Base-by-base conservation (phyloP, 805 yeast species). In the Ogataea nitratoaversa region DNA sequence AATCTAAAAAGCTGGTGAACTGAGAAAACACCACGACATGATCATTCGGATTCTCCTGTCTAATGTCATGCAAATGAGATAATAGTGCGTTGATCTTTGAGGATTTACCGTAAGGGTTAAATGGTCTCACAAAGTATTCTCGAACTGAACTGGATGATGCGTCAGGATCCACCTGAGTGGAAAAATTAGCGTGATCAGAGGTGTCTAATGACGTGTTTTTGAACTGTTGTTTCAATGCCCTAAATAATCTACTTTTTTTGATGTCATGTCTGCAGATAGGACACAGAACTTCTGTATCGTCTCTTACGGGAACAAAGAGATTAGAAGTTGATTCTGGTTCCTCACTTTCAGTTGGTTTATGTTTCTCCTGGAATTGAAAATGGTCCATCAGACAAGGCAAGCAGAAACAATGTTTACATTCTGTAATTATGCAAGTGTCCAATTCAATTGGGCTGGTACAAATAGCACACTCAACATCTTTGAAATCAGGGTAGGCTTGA, bases 21-120 rank as follows among this genome's bases (percentile, higher is more conserved):
- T 91, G 97, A 2, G 96, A 88, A 55, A 91, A 91, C 0, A 91
- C 90, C 36, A 91, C 89, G 3, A 84, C 78, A 52, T 84, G 88
- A 42, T 81, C 86, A 13, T 78, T 79, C 0, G 82, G 76, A 8
- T 75, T 68, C 13, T 75, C 76, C 19, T 72, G 76, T 41, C 70
- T 72, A 13, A 84, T 62, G 20, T 62, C 63, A 28, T 74, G 65
- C 14, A 88, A 60, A 53, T 84, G 88, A 4, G 68, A 62, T 5
- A 85, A 43, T 19, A 89, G 65, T 0, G 95, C 88, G 48, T 77
- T 76, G 12, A 86, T 68, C 57, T 89, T 89, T 0, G 95, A 76
- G 0, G 95, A 82, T 36, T 79, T 72, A 14, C 68, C 70, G 46
- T 68, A 68, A 1, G 80, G 79, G 42, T 70, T 68, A 50, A 68